Evolutionary conservation across 345 rosid species (phyloP), one percentile per base, ranked within the genome.

Genomic region (Camelina sativa): DNA sequence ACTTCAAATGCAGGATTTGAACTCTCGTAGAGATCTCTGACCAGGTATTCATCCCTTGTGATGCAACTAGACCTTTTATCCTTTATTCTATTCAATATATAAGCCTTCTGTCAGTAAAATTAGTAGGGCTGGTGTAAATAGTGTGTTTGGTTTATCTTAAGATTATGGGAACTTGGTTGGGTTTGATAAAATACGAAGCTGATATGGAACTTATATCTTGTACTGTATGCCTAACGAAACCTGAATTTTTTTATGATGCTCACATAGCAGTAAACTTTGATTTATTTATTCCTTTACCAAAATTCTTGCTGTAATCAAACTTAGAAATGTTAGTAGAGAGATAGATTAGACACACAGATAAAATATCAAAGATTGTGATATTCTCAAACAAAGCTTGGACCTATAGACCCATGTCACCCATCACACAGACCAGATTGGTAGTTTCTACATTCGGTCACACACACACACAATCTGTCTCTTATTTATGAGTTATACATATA

Each of bases 1-100:
- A 95, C 74, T 81, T 88, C 97, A 51, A 92, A 95, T 74, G 88
- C 97, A 60, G 99, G 99, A 55, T 95, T 95, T 75, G 99, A 95
- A 83, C 99, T 92, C 82, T 95, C 97, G 57, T 90, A 92, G 84
- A 67, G 65, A 79, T 59, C 17, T 73, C 48, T 57, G 64, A 72
- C 67, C 52, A 76, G 68, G 77, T 55, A 59, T 28, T 55, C 43
- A 37, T 65, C 62, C 16, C 62, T 22, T 43, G 72, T 50, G 44
- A 58, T 19, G 70, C 75, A 64, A 84, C 82, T 82, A 75, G 69
- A 79, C 23, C 61, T 63, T 59, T 25, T 8, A 58, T 51, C 28
- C 19, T 40, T 67, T 43, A 65, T 28, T 48, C 23, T 38, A 13
- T 56, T 74, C 17, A 19, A 25, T 35, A 19, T 19, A 28, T 11